phyloP scores from a whole-genome alignment of 2,329 filamentous ascomycete species.

The Pseudogymnoascus sp. region DNA sequence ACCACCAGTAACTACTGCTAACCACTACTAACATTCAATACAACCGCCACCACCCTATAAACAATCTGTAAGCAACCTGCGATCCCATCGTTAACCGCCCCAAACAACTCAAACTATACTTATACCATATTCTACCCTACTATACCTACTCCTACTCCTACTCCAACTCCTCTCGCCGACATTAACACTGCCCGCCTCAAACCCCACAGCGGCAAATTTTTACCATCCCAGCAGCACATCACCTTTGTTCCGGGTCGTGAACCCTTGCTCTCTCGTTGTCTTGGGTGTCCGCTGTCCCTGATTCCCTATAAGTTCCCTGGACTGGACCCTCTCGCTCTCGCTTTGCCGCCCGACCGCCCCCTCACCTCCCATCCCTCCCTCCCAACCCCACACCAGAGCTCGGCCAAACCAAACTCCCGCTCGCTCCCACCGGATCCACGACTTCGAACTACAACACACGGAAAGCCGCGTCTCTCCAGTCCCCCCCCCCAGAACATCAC shows the following conservation, averaged over 20 bases:
- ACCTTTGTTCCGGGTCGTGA: neutral
- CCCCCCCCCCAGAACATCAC: neutral
- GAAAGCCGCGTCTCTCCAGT: neutral
- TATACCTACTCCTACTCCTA: no score
- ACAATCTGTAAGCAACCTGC: neutral
- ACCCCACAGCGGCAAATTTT: neutral
- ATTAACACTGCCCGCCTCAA: neutral
- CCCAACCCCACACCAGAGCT: neutral
- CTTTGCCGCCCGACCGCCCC: neutral
- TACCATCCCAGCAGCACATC: neutral
- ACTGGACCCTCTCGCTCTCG: neutral
- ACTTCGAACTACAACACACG: neutral
- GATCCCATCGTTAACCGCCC: neutral
- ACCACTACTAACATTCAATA: neutral
- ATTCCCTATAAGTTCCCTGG: neutral
- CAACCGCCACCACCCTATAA: neutral
- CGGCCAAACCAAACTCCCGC: neutral
- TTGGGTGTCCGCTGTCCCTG: neutral
- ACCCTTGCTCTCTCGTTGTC: neutral
- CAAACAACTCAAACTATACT: neutral
- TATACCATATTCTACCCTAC: neutral
- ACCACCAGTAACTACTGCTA: neutral
- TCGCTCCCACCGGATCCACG: neutral
- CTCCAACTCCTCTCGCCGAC: neutral
- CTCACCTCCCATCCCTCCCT: neutral